Conservation (phyloP, 2,329 filamentous ascomycete species). For the Venturia aucupariae region DNA sequence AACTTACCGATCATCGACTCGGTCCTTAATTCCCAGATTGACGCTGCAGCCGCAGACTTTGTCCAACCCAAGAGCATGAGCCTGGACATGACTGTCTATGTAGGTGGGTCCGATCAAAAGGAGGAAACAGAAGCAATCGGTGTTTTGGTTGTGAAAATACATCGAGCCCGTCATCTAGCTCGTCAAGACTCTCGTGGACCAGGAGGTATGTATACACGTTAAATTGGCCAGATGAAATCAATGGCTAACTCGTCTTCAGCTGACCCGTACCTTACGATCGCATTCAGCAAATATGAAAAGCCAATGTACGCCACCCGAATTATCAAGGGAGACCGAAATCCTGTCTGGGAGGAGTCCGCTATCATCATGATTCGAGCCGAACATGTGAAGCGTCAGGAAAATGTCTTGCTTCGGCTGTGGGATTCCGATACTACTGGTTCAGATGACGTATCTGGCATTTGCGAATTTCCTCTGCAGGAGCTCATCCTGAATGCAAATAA, state of each 20-base stretch:
- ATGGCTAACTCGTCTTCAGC: not conserved
- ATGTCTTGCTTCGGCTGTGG: not conserved
- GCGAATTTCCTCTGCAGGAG: not conserved
- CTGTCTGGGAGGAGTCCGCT: slow-evolving; percentile 2
- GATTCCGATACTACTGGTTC: not conserved
- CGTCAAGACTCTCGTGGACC: slow-evolving; percentile 1
- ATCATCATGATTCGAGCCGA: slow-evolving; percentile 3
- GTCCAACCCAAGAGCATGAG: not conserved
- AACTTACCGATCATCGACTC: not conserved
- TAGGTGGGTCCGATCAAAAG: not conserved
- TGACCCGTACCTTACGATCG: not conserved
- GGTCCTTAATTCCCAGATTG: not conserved
- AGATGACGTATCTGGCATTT: not conserved
- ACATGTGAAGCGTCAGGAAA: slow-evolving; percentile 6
- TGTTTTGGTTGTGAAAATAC: not conserved
- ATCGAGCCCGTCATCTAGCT: not conserved
- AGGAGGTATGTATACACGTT: not conserved
- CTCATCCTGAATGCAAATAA: not conserved
- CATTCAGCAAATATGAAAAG: slow-evolving; percentile 7
- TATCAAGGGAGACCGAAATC: slow-evolving; percentile 5
- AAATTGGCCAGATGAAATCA: not conserved
- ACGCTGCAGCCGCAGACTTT: not conserved
- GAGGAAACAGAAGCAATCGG: not conserved
- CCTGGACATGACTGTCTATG: not conserved
- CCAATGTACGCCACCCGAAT: slow-evolving; percentile 1